Evolutionary conservation across 2,329 filamentous ascomycete species (phyloP).

Genomic region (Penicillium sp.): DNA sequence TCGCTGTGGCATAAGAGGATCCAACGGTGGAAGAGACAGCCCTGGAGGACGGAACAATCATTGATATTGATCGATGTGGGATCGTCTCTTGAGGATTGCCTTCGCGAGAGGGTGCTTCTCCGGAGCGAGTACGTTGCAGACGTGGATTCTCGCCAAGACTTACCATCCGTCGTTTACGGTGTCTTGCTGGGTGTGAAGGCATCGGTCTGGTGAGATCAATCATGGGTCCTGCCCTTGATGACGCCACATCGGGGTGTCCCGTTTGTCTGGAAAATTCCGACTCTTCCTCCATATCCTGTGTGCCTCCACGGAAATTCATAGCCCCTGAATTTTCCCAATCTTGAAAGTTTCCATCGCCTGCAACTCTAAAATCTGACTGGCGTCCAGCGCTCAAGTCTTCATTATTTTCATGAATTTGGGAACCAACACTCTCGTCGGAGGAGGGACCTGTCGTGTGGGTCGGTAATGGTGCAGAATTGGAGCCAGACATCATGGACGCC

Average conservation of each 20-base stretch:
- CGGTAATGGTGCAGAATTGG: constrained; percentile 8
- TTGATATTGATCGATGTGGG: constrained; percentile 25
- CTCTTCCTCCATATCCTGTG: not conserved
- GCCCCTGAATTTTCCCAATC: not conserved
- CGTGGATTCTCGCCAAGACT: constrained; percentile 31
- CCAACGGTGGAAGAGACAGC: constrained; percentile 15
- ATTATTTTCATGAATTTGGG: not conserved
- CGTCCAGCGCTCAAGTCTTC: not conserved
- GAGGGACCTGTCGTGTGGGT: not conserved
- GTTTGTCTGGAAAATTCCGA: not conserved
- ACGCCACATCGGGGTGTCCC: not conserved
- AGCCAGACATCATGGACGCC: constrained; percentile 5
- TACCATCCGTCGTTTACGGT: constrained; percentile 46
- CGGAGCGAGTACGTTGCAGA: constrained; percentile 11
- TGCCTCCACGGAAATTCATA: no score
- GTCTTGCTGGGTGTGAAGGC: constrained; percentile 11
- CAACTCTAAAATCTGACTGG: not conserved
- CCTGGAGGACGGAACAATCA: constrained; percentile 17
- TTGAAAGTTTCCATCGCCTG: not conserved
- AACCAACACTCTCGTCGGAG: not conserved
- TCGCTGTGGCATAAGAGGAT: constrained; percentile 33
- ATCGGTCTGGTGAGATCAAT: not conserved
- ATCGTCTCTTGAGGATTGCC: constrained; percentile 12
- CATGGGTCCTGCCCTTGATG: not conserved
- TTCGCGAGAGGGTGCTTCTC: constrained; percentile 2